Percentiles rank a stretch among this genome's conserved stretches.
Conservation (phyloP, 768 basidiomycete species). For the Coprinopsis marcescibilis region DNA sequence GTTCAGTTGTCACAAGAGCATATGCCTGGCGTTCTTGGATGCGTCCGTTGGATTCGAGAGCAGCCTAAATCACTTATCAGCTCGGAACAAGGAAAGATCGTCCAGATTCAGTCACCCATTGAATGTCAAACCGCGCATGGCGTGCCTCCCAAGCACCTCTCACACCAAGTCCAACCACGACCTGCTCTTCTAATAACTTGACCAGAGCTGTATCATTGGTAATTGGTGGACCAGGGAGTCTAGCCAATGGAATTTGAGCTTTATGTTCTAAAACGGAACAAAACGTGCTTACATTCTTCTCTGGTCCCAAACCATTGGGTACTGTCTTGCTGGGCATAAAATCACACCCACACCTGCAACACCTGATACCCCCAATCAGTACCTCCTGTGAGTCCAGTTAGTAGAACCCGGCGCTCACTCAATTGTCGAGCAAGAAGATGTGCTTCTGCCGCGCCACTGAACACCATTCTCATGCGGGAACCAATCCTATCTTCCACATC, state of each 20-base stretch:
- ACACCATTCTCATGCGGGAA: slow-evolving; percentile 54
- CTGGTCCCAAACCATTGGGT: slow-evolving; percentile 70
- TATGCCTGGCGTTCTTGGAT: slow-evolving; percentile 37
- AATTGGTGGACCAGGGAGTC: slow-evolving; percentile 72
- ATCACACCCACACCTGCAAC: slow-evolving; percentile 45
- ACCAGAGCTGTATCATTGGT: slow-evolving; percentile 57
- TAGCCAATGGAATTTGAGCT: slow-evolving; percentile 16
- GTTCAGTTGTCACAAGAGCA: slow-evolving; percentile 39
- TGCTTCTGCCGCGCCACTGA: slow-evolving; percentile 57
- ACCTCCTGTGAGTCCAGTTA: not conserved
- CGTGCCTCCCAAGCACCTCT: slow-evolving; percentile 66
- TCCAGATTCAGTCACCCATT: slow-evolving; percentile 54
- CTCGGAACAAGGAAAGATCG: not conserved
- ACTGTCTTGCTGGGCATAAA: slow-evolving; percentile 53
- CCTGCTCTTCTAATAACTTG: slow-evolving; percentile 59
- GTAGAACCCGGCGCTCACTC: slow-evolving; percentile 25
- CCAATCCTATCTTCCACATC: slow-evolving; percentile 58
- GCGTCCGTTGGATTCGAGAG: slow-evolving; percentile 40
- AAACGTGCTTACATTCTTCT: slow-evolving; percentile 47
- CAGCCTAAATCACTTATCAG: slow-evolving; percentile 33
- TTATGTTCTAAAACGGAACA: not conserved
- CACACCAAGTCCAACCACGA: slow-evolving; percentile 74
- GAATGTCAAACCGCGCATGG: slow-evolving; percentile 70
- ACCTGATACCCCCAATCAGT: slow-evolving; percentile 28
- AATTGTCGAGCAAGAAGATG: slow-evolving; percentile 67